Percentiles rank a stretch among this genome's conserved stretches.
These are phyloP conservation scores for Nidularia pulvinata DNA, from an alignment of 768 basidiomycete genomes.

Conservation along the genomic window DNA sequence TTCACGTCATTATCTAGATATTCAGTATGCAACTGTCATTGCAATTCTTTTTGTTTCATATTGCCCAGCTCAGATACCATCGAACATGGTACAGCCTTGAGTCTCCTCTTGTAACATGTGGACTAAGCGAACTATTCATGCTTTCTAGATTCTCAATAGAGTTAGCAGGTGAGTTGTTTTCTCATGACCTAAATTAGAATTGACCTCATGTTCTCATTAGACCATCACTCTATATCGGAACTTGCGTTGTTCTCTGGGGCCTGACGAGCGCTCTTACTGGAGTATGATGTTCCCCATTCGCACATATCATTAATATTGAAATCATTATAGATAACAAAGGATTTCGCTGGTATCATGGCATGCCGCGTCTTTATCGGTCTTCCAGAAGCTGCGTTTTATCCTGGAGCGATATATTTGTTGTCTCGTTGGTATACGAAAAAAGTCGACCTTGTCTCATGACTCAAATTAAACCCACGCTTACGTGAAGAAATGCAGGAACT, in stretches of 20 bases:
- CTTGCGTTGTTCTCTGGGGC: slow-evolving; percentile 64
- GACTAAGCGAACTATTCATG: not conserved
- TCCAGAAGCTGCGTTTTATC: slow-evolving; percentile 69
- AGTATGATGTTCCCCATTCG: slow-evolving; percentile 23
- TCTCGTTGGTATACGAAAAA: slow-evolving; percentile 62
- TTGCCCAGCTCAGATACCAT: slow-evolving; percentile 64
- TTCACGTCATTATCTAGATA: slow-evolving; percentile 10
- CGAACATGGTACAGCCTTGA: slow-evolving; percentile 51
- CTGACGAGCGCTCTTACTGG: slow-evolving; percentile 63
- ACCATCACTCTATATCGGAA: slow-evolving; percentile 62
- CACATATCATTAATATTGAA: not conserved
- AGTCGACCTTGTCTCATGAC: slow-evolving; percentile 19
- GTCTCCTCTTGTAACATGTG: not conserved
- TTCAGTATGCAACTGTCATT: slow-evolving; percentile 21
- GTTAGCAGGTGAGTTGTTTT: slow-evolving; percentile 38
- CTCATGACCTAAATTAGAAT: no score
- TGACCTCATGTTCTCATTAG: slow-evolving; percentile 20
- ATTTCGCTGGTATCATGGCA: slow-evolving; percentile 51
- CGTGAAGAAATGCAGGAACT: slow-evolving; percentile 49
- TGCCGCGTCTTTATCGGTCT: slow-evolving; percentile 65
- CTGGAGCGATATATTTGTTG: slow-evolving; percentile 46
- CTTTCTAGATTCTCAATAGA: slow-evolving; percentile 48
- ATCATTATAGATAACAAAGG: slow-evolving; percentile 44
- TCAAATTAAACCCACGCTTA: slow-evolving; percentile 1
- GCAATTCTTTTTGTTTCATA: slow-evolving; percentile 43